Base-by-base conservation (phyloP, 2,329 filamentous ascomycete species). In the Penicillium sp. region DNA sequence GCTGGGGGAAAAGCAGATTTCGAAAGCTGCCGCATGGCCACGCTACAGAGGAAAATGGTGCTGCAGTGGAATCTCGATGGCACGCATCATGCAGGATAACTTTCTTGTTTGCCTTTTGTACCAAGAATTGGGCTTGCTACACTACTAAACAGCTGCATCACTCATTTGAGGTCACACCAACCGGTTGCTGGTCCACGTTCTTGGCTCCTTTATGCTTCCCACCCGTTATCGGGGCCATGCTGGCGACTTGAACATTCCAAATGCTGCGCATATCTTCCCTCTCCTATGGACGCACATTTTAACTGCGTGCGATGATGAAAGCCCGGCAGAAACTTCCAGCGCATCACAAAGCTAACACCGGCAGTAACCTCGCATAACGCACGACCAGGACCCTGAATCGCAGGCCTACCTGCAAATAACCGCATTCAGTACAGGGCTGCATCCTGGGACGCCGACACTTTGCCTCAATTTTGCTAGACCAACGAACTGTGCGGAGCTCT, bases 51-150 rank as follows among this genome's bases (percentile, higher is more conserved):
- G 26, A 13, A 30, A 28, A 44, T 24, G 49, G 5, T 22, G 28
- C 38, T 30, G 40, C 9, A 13, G 47, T 54, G 57, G 59, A 40
- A 56, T 58, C 58, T 58, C 12, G 28, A 63, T 65, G 63, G 63
- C 60, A 47, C 60, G 63, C 63, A 65, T 64, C 38, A 67, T 67
- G 65, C 63, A 65, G 35, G 56, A 60, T 45, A 65, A 59, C 57
- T 64, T 67, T 60, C 65, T 64, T 64, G 63, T 61, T 64, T 67
- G 65, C 63, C 63, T 65, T 65, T 45, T 54, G 54, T 24, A 57
- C 24, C 38, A 19, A 3, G 19, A 8, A 19, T n/a, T 3, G 42
- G 28, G 19, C n/a, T 22, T 47, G 47, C 28, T 57, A 7, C 44
- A 15, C 12, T 33, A 1, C 10, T 33, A 10, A 12, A 12, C 38